Percentiles rank a stretch among this genome's conserved stretches.
Conservation (phyloP, 495 filamentous ascomycete species). For the Saxispiralis lemnorum region DNA sequence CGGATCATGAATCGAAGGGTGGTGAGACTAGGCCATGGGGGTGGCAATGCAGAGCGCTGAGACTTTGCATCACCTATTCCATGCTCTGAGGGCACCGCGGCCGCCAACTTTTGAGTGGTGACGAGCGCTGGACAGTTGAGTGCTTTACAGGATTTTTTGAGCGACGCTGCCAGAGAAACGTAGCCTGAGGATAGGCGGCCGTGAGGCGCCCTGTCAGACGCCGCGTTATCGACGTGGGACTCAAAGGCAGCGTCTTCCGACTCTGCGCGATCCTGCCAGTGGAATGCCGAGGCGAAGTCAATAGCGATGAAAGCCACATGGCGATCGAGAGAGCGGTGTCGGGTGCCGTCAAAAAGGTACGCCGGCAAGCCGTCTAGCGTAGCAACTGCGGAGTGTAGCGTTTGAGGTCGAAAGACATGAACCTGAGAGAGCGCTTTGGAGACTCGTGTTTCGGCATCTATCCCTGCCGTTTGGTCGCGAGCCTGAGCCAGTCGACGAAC, state of each 20-base stretch:
- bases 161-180: conserved; percentile 11
- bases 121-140: conserved; percentile 20
- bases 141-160: conserved; percentile 11
- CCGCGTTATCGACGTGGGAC: background rate
- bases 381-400: conserved; percentile 32
- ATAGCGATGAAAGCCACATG: conserved; percentile 34
- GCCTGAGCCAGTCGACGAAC: conserved; percentile 8
- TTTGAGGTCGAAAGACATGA: conserved; percentile 39
- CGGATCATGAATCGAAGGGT: conserved; percentile 31
- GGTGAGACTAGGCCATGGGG: conserved; percentile 26
- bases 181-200: conserved; percentile 8
- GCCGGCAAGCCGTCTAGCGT: conserved; percentile 31
- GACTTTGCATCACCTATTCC: conserved; percentile 14
- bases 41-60: conserved; percentile 24
- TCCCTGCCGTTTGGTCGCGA: background rate
- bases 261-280: conserved; percentile 36
- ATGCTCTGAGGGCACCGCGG: conserved; percentile 6
- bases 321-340: conserved; percentile 32
- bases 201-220: background rate
- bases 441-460: conserved; percentile 14
- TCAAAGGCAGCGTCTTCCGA: conserved; percentile 24
- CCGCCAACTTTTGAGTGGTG: conserved; percentile 14
- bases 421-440: conserved; percentile 23
- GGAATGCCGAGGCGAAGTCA: conserved; percentile 38
- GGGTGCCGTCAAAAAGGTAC: conserved; percentile 34